Evolutionary conservation across 352 stramenopile species (phyloP).

Genomic region (Phytophthora pseudosyringae): DNA sequence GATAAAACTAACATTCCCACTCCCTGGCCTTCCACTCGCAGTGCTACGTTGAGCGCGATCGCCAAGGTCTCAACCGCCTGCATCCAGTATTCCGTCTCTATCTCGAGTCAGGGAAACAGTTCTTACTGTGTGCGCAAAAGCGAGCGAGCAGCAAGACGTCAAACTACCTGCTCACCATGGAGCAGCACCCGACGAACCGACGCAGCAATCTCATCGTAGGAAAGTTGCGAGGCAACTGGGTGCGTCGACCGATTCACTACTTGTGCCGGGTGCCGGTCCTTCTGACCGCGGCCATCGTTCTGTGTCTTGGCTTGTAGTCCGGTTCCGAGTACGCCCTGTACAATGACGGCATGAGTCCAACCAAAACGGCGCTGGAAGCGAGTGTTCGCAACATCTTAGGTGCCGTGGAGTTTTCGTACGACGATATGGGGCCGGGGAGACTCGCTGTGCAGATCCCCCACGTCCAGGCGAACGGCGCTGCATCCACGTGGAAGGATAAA

Average conservation of each 20-base stretch:
- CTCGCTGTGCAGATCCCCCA: constrained; percentile 52
- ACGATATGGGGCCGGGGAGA: constrained; percentile 68
- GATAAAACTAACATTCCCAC: background rate
- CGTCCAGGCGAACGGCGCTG: constrained; percentile 37
- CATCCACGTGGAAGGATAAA: constrained; percentile 41
- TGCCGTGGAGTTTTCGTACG: constrained; percentile 67
- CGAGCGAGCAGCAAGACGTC: constrained; percentile 57
- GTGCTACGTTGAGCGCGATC: constrained; percentile 68
- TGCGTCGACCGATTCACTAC: constrained; percentile 9
- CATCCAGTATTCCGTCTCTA: constrained; percentile 67
- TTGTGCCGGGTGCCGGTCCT: too few relatives aligned
- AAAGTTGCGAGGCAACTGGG: constrained; percentile 71
- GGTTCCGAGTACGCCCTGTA: constrained; percentile 71
- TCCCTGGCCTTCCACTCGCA: constrained; percentile 7
- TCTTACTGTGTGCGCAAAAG: constrained; percentile 62
- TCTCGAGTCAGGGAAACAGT: constrained; percentile 57
- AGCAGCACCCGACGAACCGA: constrained; percentile 42
- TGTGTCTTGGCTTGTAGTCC: constrained; percentile 23
- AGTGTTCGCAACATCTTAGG: constrained; percentile 57
- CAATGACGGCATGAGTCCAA: constrained; percentile 59
- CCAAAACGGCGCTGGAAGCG: constrained; percentile 48
- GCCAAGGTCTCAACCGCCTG: constrained; percentile 50
- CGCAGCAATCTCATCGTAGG: constrained; percentile 50
- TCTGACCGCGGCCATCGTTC: too few relatives aligned
- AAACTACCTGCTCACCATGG: constrained; percentile 69